A percentile compares a stretch with the other conserved stretches of the same genome.
Conservation (phyloP, 176 grass and related monocot species). For the Miscanthus lutarioriparius region DNA sequence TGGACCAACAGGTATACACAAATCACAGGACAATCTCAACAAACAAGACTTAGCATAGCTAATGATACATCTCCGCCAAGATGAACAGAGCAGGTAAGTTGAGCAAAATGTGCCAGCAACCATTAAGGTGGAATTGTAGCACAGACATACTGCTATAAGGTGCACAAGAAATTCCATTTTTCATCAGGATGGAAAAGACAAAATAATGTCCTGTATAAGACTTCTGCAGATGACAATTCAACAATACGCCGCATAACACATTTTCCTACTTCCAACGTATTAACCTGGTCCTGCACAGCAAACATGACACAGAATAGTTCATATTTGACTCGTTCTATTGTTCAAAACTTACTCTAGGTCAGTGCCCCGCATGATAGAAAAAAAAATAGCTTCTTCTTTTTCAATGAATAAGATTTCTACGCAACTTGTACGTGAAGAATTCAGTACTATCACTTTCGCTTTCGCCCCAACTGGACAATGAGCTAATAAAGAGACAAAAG, state of each 20-base stretch:
- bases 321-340: not conserved
- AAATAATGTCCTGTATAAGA: not conserved
- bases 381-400: not conserved
- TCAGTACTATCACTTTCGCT: not conserved
- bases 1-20: not conserved
- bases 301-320: not conserved
- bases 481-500: not conserved
- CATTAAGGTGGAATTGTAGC: not conserved
- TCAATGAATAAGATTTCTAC: not conserved
- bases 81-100: not conserved
- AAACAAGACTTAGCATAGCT: not conserved
- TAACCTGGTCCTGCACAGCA: slow-evolving; percentile 44
- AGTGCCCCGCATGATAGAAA: not conserved
- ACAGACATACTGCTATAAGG: not conserved
- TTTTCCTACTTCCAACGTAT: slow-evolving; percentile 17
- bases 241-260: not conserved
- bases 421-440: not conserved
- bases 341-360: not conserved
- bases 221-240: not conserved
- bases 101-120: not conserved
- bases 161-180: not conserved
- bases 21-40: not conserved
- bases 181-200: not conserved
- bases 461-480: not conserved
- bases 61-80: not conserved